Evolutionary conservation across 2,329 filamentous ascomycete genomes (phyloP), one percentile per base, ranked within the genome.

Genomic region (Daldinia sp.): DNA sequence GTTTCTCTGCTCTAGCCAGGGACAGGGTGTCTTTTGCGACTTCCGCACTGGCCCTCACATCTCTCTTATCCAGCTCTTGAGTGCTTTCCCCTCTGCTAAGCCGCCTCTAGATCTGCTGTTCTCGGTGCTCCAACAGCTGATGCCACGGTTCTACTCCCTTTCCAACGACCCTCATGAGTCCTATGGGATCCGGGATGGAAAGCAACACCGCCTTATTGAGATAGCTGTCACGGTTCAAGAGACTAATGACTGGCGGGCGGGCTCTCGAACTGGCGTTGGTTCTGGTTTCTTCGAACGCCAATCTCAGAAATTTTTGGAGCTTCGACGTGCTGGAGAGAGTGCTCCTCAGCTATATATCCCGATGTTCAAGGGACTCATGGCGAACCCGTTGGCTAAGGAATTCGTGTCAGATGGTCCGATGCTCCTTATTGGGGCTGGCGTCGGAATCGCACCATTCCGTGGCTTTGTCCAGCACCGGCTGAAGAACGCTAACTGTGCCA

Each of bases 321-420:
- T 92, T 0, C 89, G 93, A 77, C 81, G 85, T 37, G 81, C 85
- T 1, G 91, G 91, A 53, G 84, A 87, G 61, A 80, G 80, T 69
- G 78, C 82, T 55, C 85, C 81, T 2, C 88, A 93, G 72, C 78
- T 98, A 15, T 90, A 93, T 74, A 85, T 98, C 4, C 96, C 96
- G 74, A 98, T 99, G 93, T 99, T 99, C 88, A 94, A 97, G 77
- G 96, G 96, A 0, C 85, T 99, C 48, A 99, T 99, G 96, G 91
- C 94, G 69, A 99, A 99, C 79, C 96, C 96, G 0, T 87, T 99
- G 1, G 96, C 94, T 10, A 92, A 91, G 77, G 90, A 98, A 77
- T 99, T 98, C 78, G 91, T 93, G 59, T 90, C 92, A 2, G 95
- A 99, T 78, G 96, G 96, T 0, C 96, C 96, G 0, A 99, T 99